Percentiles rank a stretch among this genome's conserved stretches.
phyloP scores from a whole-genome alignment of 2,329 filamentous ascomycete genomes.

The Curvularia eragrostidis region DNA sequence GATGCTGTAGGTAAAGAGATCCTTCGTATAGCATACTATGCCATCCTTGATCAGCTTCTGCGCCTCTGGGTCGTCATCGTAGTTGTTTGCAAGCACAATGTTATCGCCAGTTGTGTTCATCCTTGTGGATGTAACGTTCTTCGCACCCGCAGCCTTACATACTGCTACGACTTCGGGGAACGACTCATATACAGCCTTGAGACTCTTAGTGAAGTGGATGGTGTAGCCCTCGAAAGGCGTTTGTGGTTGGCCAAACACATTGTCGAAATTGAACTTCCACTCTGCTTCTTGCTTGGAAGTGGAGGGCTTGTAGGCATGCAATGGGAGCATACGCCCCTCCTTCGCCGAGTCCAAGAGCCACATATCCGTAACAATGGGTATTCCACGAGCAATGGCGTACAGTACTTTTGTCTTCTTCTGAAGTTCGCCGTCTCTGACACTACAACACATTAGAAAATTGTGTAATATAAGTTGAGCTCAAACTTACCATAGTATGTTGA shows the following conservation, averaged over 20 bases:
- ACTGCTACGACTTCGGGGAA: constrained; percentile 52
- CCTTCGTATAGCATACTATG: constrained; percentile 51
- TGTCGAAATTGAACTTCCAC: constrained; percentile 48
- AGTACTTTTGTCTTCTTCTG: constrained; percentile 56
- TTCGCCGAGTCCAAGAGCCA: constrained; percentile 54
- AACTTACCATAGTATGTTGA: constrained; percentile 45
- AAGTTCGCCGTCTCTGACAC: constrained; percentile 50
- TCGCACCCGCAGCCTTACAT: constrained; percentile 49
- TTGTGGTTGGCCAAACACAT: constrained; percentile 44
- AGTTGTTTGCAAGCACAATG: constrained; percentile 49
- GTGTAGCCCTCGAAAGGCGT: constrained; percentile 57
- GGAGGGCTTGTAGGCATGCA: constrained; percentile 43
- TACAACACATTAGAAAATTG: constrained; percentile 27
- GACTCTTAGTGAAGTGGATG: constrained; percentile 57
- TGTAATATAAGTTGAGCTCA: background rate
- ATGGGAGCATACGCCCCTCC: constrained; percentile 46
- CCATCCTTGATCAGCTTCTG: constrained; percentile 42
- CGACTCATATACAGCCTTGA: constrained; percentile 40
- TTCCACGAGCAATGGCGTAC: constrained; percentile 52
- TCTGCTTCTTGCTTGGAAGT: constrained; percentile 46
- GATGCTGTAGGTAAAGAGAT: constrained; percentile 53
- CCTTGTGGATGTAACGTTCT: constrained; percentile 33
- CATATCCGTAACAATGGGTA: constrained; percentile 55
- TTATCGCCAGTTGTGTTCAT: constrained; percentile 30
- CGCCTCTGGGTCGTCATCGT: constrained; percentile 48